Evolutionary conservation across 2,329 filamentous ascomycete species (phyloP).

Genomic region (Plectosphaerella sp.): DNA sequence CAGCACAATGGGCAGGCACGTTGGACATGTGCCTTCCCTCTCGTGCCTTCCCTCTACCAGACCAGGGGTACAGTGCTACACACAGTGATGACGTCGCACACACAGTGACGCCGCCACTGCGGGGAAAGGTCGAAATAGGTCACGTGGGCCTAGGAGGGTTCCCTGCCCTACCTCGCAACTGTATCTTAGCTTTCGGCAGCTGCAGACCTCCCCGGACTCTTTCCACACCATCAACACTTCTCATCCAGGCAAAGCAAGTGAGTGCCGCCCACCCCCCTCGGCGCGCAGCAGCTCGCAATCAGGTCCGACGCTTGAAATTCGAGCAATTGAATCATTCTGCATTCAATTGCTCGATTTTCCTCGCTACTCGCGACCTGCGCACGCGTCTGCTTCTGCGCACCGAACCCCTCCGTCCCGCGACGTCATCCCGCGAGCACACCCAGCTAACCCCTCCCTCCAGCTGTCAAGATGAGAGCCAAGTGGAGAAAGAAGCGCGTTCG

Average conservation of each 20-base stretch:
- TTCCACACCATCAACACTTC: constrained; percentile 14
- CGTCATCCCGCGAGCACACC: neutral
- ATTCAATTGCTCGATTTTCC: neutral
- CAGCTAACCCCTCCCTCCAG: constrained; percentile 12
- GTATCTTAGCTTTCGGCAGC: neutral
- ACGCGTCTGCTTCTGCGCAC: neutral
- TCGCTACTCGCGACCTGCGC: neutral
- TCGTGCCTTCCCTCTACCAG: too few species aligned
- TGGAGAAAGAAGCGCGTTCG: constrained; percentile 99
- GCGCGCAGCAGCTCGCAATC: neutral
- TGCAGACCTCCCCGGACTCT: neutral
- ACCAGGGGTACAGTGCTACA: neutral
- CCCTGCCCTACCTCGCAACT: constrained; percentile 7
- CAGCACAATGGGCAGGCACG: too few species aligned
- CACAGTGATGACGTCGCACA: neutral
- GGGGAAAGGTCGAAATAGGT: neutral
- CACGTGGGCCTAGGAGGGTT: constrained; percentile 11
- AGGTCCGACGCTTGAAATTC: neutral
- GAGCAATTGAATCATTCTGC: neutral
- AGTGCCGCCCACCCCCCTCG: constrained; percentile 5
- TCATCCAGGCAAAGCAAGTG: constrained; percentile 13
- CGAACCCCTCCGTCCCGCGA: neutral
- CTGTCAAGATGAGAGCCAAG: constrained; percentile 81
- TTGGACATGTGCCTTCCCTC: too few species aligned
- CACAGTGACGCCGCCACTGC: neutral